These are phyloP conservation scores for Colletotrichum eremochloae DNA, from an alignment of 2,329 filamentous ascomycete genomes.

Conservation along the genomic window DNA sequence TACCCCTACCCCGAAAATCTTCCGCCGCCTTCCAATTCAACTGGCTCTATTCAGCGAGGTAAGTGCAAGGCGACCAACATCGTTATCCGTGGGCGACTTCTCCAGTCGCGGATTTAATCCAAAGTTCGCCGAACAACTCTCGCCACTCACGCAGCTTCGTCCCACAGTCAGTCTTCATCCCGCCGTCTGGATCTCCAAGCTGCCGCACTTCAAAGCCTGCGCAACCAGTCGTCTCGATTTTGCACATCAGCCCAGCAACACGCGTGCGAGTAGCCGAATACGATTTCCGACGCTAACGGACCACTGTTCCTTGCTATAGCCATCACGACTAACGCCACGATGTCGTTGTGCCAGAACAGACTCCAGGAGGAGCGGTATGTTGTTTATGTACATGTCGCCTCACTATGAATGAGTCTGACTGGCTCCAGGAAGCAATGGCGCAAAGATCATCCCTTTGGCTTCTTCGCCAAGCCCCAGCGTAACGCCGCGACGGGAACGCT, in stretches of 20 bases:
- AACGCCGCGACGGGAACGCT: slow-evolving; percentile 80
- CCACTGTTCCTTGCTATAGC: background rate
- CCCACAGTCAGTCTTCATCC: background rate
- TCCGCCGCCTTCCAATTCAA: slow-evolving; percentile 37
- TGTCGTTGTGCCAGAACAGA: slow-evolving; percentile 91
- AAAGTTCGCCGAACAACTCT: background rate
- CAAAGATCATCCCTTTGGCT: slow-evolving; percentile 96
- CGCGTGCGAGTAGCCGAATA: slow-evolving; percentile 18
- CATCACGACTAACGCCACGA: slow-evolving; percentile 54
- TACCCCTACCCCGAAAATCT: slow-evolving; percentile 37
- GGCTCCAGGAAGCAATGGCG: slow-evolving; percentile 90
- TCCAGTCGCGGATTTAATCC: slow-evolving; percentile 7
- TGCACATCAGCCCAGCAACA: slow-evolving; percentile 15
- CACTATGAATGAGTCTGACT: slow-evolving; percentile 44
- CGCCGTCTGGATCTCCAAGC: background rate
- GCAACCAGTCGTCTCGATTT: background rate
- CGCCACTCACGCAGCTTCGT: slow-evolving; percentile 1
- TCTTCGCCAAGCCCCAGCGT: slow-evolving; percentile 90
- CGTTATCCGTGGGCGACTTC: slow-evolving; percentile 22
- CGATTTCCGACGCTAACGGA: slow-evolving; percentile 1
- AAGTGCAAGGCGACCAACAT: slow-evolving; percentile 23
- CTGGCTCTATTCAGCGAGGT: slow-evolving; percentile 30
- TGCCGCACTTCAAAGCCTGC: background rate
- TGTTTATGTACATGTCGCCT: slow-evolving; percentile 20
- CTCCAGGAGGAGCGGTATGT: slow-evolving; percentile 88